Evolutionary conservation across 2,329 filamentous ascomycete species (phyloP).

Genomic region (Akanthomyces lecanii): DNA sequence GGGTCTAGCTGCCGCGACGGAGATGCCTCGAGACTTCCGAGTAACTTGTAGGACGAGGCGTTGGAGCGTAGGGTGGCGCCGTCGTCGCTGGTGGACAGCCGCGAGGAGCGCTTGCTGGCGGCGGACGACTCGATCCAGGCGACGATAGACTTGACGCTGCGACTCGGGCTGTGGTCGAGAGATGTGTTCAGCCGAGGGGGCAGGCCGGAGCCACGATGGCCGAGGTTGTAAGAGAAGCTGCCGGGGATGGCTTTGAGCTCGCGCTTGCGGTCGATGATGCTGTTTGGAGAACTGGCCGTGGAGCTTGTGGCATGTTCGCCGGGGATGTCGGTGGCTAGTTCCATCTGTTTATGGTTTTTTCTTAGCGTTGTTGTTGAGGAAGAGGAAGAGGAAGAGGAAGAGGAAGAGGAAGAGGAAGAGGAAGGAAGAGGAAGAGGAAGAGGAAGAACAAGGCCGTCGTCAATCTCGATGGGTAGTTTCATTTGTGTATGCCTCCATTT

Average conservation of each 20-base stretch:
- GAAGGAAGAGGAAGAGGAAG: too few relatives aligned
- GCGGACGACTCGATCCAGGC: constrained; percentile 28
- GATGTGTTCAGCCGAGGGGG: neutral
- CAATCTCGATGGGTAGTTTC: too few relatives aligned
- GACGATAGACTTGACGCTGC: constrained; percentile 30
- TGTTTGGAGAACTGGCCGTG: neutral
- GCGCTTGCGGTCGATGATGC: constrained; percentile 13
- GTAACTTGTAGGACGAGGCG: neutral
- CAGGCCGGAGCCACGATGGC: constrained; percentile 18
- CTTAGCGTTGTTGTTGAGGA: neutral
- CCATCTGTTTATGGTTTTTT: neutral
- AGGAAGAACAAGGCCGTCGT: too few relatives aligned
- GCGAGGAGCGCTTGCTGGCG: neutral
- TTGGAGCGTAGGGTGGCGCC: constrained; percentile 3
- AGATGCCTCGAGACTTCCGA: neutral
- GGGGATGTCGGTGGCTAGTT: neutral
- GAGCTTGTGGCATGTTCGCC: neutral
- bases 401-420: too few relatives aligned
- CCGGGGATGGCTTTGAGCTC: constrained; percentile 22
- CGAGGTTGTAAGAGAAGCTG: constrained; percentile 29
- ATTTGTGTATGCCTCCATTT: too few relatives aligned
- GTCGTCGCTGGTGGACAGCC: neutral
- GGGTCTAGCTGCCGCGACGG: neutral
- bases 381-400: too few relatives aligned
- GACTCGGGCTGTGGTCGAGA: constrained; percentile 13